Evolutionary conservation across 2,329 filamentous ascomycete species (phyloP).

Genomic region (Calonectria crousiana): DNA sequence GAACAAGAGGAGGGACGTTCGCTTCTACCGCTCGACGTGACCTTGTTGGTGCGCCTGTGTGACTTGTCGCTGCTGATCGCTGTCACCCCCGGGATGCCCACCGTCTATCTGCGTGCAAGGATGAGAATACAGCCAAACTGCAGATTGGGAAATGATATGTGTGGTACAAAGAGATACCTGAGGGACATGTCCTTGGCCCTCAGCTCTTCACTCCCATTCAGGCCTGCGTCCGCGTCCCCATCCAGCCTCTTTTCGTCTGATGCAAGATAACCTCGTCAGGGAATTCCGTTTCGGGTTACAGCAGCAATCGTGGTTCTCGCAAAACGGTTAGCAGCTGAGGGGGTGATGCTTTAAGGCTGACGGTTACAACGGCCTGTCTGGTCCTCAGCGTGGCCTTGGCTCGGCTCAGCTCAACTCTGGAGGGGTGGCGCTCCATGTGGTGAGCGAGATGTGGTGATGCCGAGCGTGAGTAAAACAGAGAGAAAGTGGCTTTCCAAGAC

Average conservation of each 20-base stretch:
- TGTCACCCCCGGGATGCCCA: not conserved
- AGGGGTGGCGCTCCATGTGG: constrained; percentile 14
- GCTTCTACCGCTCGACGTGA: not conserved
- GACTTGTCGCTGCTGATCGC: constrained; percentile 3
- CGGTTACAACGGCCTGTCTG: constrained; percentile 20
- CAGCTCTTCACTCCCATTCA: not conserved
- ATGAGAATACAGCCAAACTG: not conserved
- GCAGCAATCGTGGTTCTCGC: not conserved
- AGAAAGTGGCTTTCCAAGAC: not conserved
- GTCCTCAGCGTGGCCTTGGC: not conserved
- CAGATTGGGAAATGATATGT: constrained; percentile 7
- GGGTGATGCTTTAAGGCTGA: constrained; percentile 20
- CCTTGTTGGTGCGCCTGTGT: not conserved
- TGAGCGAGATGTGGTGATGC: constrained; percentile 10
- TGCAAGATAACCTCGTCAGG: constrained; percentile 16
- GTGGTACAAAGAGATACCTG: constrained; percentile 17
- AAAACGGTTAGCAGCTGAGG: constrained; percentile 15
- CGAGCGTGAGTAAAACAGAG: not conserved
- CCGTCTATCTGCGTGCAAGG: constrained; percentile 4
- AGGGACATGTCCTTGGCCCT: not conserved
- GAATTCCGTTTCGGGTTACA: not conserved
- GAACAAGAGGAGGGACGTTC: not conserved
- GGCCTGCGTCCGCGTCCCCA: not conserved
- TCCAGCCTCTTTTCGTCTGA: not conserved
- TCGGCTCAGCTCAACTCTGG: constrained; percentile 14